Base-by-base conservation (phyloP, 352 stramenopile genomes). In the Globisporangium nagaii region DNA sequence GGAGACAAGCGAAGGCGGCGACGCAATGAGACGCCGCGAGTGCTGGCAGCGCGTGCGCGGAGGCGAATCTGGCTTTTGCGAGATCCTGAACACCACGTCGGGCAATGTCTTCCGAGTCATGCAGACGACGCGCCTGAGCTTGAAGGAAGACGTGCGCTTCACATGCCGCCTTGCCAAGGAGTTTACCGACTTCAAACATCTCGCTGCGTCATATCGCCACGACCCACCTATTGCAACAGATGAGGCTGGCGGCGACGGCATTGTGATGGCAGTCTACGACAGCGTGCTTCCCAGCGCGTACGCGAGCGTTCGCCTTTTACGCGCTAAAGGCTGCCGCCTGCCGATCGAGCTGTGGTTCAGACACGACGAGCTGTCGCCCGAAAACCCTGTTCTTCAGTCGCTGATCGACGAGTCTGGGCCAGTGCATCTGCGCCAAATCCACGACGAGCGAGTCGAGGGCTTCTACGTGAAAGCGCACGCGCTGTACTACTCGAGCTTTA, bases 101-200 rank as follows among this genome's bases (percentile, higher is more conserved):
- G 73, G 66, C 36, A 51, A 82, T 47, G 52, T 70, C 1, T 84
- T 86, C 44, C 73, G 50, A n/a, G 64, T 83, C 7, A 88, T 90
- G 82, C 77, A 70, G 17, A 88, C 77, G 13, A 87, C 72, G 4
- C 65, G 64, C 43, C 50, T 80, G 3, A 86, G 76, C 45, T 62
- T 92, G 9, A 86, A 86, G 56, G 69, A 85, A 15, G 76, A 88
- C 30, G 63, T 71, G 51, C 74, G 71, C 11, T 92, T 88, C 63
- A 88, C 76, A 20, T 90, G 82, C 43, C 66, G 76, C n/a, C 65
- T 83, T 19, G 79, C 82, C 1, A 62, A 66, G 36, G 49, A 55
- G 2, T 92, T 92, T 46, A 75, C 77, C 4, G 71, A 78, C 3
- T 85, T 87, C 51, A 52, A 58, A 22, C 71, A 84, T 27, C 63